phyloP scores from a whole-genome alignment of 495 filamentous ascomycete species.

The Tuber brumale region DNA sequence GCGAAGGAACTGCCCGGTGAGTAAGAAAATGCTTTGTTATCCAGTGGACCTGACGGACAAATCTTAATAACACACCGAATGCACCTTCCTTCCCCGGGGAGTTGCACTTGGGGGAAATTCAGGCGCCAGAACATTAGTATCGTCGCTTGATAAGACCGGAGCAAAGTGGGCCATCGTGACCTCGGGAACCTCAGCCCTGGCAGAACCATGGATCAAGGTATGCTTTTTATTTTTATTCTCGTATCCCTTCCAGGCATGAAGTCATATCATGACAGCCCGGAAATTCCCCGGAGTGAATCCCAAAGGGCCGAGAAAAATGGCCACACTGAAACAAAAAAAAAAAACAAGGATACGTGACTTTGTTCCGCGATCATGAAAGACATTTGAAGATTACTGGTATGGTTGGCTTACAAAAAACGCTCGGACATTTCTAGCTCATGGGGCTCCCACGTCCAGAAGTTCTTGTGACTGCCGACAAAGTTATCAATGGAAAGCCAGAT shows the following conservation, averaged over 20 bases:
- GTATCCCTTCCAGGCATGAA: not conserved
- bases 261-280: constrained; percentile 1
- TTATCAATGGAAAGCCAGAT: constrained; percentile 77
- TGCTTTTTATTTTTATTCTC: constrained; percentile 8
- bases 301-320: not conserved
- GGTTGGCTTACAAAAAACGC: constrained; percentile 1
- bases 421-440: constrained; percentile 44
- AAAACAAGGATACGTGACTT: not conserved
- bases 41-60: not conserved
- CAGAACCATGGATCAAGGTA: constrained; percentile 78
- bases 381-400: not conserved
- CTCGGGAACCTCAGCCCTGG: constrained; percentile 71
- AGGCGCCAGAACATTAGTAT: constrained; percentile 56
- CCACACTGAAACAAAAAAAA: not conserved
- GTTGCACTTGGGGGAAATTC: constrained; percentile 18
- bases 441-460: constrained; percentile 64
- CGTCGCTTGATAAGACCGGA: constrained; percentile 51
- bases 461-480: constrained; percentile 80
- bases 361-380: not conserved
- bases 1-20: constrained; percentile 66
- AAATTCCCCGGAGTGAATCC: not conserved
- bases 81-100: constrained; percentile 2
- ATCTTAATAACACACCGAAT: not conserved
- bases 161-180: constrained; percentile 90
- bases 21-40: not conserved